A percentile compares a stretch with the other conserved stretches of the same genome.
phyloP scores from a whole-genome alignment of 176 grass and related monocot genomes.

The Ensete glaucum region DNA sequence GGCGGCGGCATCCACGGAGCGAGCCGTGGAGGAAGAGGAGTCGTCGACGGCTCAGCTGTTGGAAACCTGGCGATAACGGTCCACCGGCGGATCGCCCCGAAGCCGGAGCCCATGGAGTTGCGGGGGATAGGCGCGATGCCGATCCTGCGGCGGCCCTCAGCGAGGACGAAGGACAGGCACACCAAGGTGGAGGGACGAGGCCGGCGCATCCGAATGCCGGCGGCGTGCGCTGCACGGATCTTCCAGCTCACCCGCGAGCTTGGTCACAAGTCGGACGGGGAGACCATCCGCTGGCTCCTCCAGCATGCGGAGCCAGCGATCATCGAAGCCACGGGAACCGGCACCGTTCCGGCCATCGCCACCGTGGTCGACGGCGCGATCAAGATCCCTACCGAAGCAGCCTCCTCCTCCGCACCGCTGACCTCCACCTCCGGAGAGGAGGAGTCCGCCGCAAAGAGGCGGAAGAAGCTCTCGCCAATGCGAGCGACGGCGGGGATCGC shows the following conservation, averaged over 20 bases:
- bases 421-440: slow-evolving; percentile 19
- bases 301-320: slow-evolving; percentile 84
- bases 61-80: slow-evolving; percentile 14
- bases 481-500: slow-evolving; percentile 22
- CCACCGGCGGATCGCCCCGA: slow-evolving; percentile 38
- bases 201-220: slow-evolving; percentile 76
- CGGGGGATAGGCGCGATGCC: slow-evolving; percentile 40
- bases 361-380: slow-evolving; percentile 57
- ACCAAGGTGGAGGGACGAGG: slow-evolving; percentile 82
- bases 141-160: slow-evolving; percentile 32
- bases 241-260: slow-evolving; percentile 61
- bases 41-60: slow-evolving; percentile 1
- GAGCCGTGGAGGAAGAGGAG: not conserved
- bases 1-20: no score
- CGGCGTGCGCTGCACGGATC: slow-evolving; percentile 54
- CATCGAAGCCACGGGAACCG: slow-evolving; percentile 70
- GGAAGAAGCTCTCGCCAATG: slow-evolving; percentile 73
- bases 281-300: slow-evolving; percentile 84
- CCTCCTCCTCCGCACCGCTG: slow-evolving; percentile 29
- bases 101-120: slow-evolving; percentile 54
- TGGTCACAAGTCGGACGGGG: slow-evolving; percentile 78
- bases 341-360: slow-evolving; percentile 76
- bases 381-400: slow-evolving; percentile 45
- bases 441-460: slow-evolving; percentile 32
- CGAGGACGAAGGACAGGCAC: slow-evolving; percentile 68